Evolutionary conservation across 495 filamentous ascomycete species (phyloP).

Genomic region (Daldinia loculata): DNA sequence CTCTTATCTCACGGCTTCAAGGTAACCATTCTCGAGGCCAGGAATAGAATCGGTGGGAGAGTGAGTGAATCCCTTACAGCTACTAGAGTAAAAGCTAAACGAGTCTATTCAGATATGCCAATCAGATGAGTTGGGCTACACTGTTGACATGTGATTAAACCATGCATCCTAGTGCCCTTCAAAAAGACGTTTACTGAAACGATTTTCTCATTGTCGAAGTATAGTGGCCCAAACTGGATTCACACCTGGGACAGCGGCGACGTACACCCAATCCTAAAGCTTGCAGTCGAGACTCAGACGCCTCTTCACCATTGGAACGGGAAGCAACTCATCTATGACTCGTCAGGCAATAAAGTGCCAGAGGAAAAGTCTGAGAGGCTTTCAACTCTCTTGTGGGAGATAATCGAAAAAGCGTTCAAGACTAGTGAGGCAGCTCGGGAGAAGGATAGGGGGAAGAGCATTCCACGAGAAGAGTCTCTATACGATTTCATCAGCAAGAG

Average conservation of each 20-base stretch:
- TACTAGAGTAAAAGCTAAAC: constrained; percentile 23
- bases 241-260: constrained; percentile 76
- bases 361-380: constrained; percentile 59
- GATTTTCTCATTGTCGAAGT: not conserved
- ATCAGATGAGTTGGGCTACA: constrained; percentile 51
- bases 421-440: constrained; percentile 66
- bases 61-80: constrained; percentile 51
- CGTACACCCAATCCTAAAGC: constrained; percentile 67
- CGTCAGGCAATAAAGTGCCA: constrained; percentile 62
- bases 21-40: constrained; percentile 76
- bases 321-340: constrained; percentile 62
- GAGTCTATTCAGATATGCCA: constrained; percentile 30
- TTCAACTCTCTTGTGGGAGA: constrained; percentile 69
- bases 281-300: constrained; percentile 58
- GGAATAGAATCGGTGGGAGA: constrained; percentile 74
- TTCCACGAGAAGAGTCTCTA: constrained; percentile 67
- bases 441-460: constrained; percentile 51
- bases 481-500: constrained; percentile 69
- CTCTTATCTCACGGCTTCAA: constrained; percentile 70
- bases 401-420: constrained; percentile 72
- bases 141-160: constrained; percentile 61
- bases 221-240: constrained; percentile 81
- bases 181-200: not conserved
- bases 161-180: not conserved
- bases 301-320: constrained; percentile 62